Evolutionary conservation across 805 yeast species (phyloP).

Genomic region (Candida andamanensis): DNA sequence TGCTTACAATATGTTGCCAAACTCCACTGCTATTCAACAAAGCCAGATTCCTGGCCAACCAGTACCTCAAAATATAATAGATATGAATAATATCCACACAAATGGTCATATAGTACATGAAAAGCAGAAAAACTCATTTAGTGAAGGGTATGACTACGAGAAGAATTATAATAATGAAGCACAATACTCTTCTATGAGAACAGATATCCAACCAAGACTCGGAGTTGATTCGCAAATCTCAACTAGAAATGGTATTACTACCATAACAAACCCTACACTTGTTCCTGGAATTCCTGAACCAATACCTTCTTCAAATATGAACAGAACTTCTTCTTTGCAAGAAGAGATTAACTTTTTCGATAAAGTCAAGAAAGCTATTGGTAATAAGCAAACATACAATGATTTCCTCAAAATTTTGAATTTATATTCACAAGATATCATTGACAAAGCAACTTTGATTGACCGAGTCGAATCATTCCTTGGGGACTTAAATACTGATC

Average conservation of each 20-base stretch:
- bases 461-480: conserved; percentile 81
- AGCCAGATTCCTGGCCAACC: background rate
- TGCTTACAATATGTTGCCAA: too few relatives aligned
- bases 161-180: conserved; percentile 35
- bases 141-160: conserved; percentile 27
- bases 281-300: conserved; percentile 89
- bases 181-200: conserved; percentile 45
- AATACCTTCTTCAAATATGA: conserved; percentile 40
- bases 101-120: background rate
- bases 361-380: conserved; percentile 81
- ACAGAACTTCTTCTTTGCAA: conserved; percentile 55
- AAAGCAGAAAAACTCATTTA: conserved; percentile 17
- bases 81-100: too few relatives aligned
- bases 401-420: conserved; percentile 89
- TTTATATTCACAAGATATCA: conserved; percentile 83
- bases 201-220: conserved; percentile 19
- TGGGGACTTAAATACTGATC: conserved; percentile 68
- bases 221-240: conserved; percentile 12
- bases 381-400: conserved; percentile 83
- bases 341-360: conserved; percentile 92
- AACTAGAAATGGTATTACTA: conserved; percentile 23
- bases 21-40: too few relatives aligned
- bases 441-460: conserved; percentile 76
- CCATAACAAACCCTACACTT: conserved; percentile 52
- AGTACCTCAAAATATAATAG: background rate